Evolutionary conservation across 768 basidiomycete species (phyloP).

Genomic region (Kondoa subrosea): DNA sequence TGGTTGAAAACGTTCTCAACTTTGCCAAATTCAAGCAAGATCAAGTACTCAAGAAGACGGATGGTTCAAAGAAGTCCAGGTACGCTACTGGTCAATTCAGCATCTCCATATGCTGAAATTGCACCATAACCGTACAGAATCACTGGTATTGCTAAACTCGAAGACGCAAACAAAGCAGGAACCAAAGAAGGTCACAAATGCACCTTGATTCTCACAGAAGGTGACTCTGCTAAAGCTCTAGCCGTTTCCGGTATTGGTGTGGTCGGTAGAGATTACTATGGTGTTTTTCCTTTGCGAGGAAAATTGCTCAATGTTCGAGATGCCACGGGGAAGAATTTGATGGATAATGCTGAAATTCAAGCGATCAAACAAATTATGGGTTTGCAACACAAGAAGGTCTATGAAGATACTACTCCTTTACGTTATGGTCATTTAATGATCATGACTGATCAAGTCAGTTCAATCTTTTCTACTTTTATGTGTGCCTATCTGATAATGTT

Average conservation of each 20-base stretch:
- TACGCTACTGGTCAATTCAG: slow-evolving; percentile 33
- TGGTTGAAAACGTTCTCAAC: slow-evolving; percentile 77
- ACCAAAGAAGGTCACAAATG: slow-evolving; percentile 61
- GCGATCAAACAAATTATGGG: slow-evolving; percentile 98
- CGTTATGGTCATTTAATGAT: slow-evolving; percentile 95
- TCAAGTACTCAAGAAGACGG: slow-evolving; percentile 87
- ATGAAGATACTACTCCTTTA: slow-evolving; percentile 47
- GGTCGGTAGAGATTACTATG: slow-evolving; percentile 89
- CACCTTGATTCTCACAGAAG: slow-evolving; percentile 93
- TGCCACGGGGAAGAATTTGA: slow-evolving; percentile 84
- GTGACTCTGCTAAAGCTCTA: slow-evolving; percentile 94
- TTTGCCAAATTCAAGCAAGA: slow-evolving; percentile 98
- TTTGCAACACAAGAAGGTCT: slow-evolving; percentile 81
- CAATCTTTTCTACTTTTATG: neutral
- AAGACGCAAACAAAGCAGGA: slow-evolving; percentile 95
- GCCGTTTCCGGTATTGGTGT: slow-evolving; percentile 88
- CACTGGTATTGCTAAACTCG: slow-evolving; percentile 75
- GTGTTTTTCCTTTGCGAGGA: slow-evolving; percentile 92
- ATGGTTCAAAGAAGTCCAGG: slow-evolving; percentile 76
- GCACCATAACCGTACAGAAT: slow-evolving; percentile 40
- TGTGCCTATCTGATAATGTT: neutral
- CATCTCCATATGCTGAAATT: slow-evolving; percentile 7
- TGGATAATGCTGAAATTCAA: slow-evolving; percentile 95
- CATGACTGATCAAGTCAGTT: slow-evolving; percentile 91
- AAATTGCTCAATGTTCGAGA: slow-evolving; percentile 95